phyloP scores from a whole-genome alignment of 345 rosid species.

The Euphorbia lathyris region DNA sequence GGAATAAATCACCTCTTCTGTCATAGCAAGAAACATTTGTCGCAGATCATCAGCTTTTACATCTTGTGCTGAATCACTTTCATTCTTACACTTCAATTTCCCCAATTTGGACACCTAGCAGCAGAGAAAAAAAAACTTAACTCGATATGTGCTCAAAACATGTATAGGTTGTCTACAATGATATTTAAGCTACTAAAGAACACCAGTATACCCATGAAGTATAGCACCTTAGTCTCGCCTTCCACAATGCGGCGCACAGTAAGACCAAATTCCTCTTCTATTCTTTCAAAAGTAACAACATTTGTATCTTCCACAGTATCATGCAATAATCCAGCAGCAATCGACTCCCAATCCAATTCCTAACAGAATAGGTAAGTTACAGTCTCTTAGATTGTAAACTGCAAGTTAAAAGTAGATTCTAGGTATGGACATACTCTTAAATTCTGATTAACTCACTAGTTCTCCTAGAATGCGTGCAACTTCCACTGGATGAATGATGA shows the following conservation, averaged over 20 bases:
- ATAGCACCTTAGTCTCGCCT: conserved; percentile 96
- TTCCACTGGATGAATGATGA: conserved; percentile 96
- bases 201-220: conserved; percentile 16
- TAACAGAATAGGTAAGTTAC: conserved; percentile 27
- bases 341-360: conserved; percentile 99
- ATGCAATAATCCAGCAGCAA: conserved; percentile 94
- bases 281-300: conserved; percentile 83
- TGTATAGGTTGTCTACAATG: conserved; percentile 4
- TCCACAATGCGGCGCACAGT: conserved; percentile 91
- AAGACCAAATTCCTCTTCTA: conserved; percentile 88
- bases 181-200: conserved; percentile 2
- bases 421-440: conserved; percentile 14
- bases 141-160: conserved; percentile 11
- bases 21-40: conserved; percentile 98
- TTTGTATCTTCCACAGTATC: conserved; percentile 98
- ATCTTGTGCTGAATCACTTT: conserved; percentile 75
- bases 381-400: conserved; percentile 24
- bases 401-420: conserved; percentile 11
- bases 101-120: conserved; percentile 90
- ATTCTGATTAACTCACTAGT: conserved; percentile 60
- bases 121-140: conserved; percentile 8
- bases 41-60: conserved; percentile 98
- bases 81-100: conserved; percentile 76
- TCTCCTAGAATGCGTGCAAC: conserved; percentile 97
- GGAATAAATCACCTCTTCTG: conserved; percentile 67